Conservation (phyloP, 23 red algal species). For the Pyropia haitanensis region DNA sequence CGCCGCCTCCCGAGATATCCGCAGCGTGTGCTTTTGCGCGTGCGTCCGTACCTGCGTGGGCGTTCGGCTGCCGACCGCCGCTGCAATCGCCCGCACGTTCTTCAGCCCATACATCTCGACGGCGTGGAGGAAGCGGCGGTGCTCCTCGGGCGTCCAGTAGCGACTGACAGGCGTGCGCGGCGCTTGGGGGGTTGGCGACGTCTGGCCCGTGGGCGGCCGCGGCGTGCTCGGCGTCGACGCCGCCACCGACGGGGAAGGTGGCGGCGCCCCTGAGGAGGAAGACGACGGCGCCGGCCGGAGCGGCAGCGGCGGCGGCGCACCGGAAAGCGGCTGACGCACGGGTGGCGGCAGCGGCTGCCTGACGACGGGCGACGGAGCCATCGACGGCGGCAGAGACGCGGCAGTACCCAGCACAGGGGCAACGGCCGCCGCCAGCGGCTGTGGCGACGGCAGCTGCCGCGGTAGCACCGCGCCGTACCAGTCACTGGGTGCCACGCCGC, state of each 20-base stretch:
- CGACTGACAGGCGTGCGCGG: not conserved
- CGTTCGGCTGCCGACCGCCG: slow-evolving; percentile 62
- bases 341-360: slow-evolving; percentile 20
- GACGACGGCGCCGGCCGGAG: not conserved
- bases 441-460: too few species aligned
- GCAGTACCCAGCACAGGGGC: too few species aligned
- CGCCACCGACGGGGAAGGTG: slow-evolving; percentile 4
- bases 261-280: not conserved
- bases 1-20: slow-evolving; percentile 23
- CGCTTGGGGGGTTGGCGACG: not conserved
- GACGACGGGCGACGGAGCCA: not conserved
- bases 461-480: too few species aligned
- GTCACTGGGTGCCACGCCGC: too few species aligned
- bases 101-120: slow-evolving; percentile 39
- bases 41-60: slow-evolving; percentile 89
- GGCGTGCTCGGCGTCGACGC: not conserved
- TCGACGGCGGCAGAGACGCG: too few species aligned
- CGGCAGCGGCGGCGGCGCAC: not conserved
- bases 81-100: slow-evolving; percentile 48
- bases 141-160: slow-evolving; percentile 89
- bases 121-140: slow-evolving; percentile 75
- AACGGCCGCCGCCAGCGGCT: too few species aligned
- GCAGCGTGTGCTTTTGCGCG: slow-evolving; percentile 79
- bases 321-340: slow-evolving; percentile 1
- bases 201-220: not conserved